Base-by-base conservation (phyloP, 345 rosid genomes). In the Ceriops zippeliana region DNA sequence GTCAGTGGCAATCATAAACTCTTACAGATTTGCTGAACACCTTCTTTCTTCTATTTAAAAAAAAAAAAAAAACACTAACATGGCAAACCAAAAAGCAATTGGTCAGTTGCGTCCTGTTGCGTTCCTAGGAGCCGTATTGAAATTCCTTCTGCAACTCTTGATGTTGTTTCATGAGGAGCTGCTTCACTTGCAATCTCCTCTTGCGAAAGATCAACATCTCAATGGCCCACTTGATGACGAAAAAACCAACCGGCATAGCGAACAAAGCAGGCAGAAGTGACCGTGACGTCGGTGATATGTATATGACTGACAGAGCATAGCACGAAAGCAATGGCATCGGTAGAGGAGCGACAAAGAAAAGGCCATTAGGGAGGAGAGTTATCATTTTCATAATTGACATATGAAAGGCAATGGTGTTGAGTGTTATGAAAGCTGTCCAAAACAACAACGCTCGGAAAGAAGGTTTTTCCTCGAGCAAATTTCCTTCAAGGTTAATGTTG, bases 331-430 rank as follows among this genome's bases (percentile, higher is more conserved):
- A 21, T 7, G 58, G 27, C 6, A 7, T 0, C 27, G 21, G 5
- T 0, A 21, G 58, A 53, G 58, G 58, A 15, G 1, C 5, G 9
- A 21, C 2, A 21, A 21, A 0, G 5, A 6, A 53, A 21, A 3
- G 27, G 11, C 71, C 78, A 7, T 78, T 67, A 6, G 83, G 83
- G 61, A 60, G 47, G 30, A 82, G 78, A 24, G 15, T 21, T 7
- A 7, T 21, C 13, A 21, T 21, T 53, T 7, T 53, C 5, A 8
- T 8, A 11, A 53, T 7, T 0, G 58, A 35, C 70, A 10, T 24
- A 61, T 75, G 21, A 66, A 54, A 54, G 58, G 58, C 58, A 7
- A 2, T 0, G 58, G 58, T 22, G 58, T 22, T 54, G 5, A 22
- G 9, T 54, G 16, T 1, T 0, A 0, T 8, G 16, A 54, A 54